phyloP scores from a whole-genome alignment of 208 protist species.

The Polymyxa betae region DNA sequence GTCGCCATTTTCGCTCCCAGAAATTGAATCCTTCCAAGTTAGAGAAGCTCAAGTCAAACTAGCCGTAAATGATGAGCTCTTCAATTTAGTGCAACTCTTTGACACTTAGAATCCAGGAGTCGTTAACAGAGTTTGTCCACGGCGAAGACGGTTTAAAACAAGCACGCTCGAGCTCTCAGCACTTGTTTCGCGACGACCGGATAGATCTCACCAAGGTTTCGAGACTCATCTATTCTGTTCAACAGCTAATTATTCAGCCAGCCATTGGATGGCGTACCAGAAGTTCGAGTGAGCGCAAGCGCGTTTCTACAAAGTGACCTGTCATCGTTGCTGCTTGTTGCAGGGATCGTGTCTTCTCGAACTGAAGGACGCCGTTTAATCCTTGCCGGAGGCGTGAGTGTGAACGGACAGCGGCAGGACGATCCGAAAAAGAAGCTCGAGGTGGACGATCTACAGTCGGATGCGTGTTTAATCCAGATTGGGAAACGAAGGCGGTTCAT shows the following conservation, averaged over 20 bases:
- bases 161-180: background rate
- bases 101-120: background rate
- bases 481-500: no score
- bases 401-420: no score
- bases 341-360: background rate
- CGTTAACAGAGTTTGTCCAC: no score
- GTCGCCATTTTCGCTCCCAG: background rate
- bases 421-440: no score
- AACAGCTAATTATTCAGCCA: background rate
- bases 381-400: background rate
- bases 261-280: background rate
- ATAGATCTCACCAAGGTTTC: no score
- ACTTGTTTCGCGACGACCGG: no score
- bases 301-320: background rate
- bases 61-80: background rate
- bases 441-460: no score
- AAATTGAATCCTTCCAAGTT: background rate
- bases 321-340: background rate
- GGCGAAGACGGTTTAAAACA: background rate
- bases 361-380: background rate
- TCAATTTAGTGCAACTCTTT: background rate
- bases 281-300: background rate
- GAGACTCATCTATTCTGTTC: no score
- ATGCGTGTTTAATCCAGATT: no score
- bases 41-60: background rate